Evolutionary conservation across 1,284 basidiomycete genomes (phyloP).

Genomic region (Leccinum solheimii): DNA sequence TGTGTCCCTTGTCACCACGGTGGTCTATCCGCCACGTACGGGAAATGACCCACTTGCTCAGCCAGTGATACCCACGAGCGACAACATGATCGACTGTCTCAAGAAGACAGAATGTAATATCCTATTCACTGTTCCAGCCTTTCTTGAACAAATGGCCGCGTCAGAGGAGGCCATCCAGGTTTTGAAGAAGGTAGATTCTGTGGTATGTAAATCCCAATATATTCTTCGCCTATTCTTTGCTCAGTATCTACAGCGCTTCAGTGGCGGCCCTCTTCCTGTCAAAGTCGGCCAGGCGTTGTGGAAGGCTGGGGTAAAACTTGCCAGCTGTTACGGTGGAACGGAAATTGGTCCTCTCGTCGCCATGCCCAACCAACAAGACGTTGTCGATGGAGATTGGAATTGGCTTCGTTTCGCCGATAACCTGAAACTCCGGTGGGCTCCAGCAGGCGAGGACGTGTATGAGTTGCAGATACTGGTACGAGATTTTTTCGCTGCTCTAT

Average conservation of each 20-base stretch:
- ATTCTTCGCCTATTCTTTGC: background rate
- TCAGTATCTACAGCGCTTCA: constrained; percentile 17
- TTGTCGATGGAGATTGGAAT: constrained; percentile 31
- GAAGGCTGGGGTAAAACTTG: constrained; percentile 23
- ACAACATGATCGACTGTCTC: constrained; percentile 16
- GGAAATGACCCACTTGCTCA: constrained; percentile 5
- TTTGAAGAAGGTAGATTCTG: background rate
- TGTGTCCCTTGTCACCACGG: constrained; percentile 4
- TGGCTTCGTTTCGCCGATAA: constrained; percentile 29
- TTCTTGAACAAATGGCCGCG: background rate
- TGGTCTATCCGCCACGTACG: constrained; percentile 20
- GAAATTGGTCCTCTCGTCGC: constrained; percentile 26
- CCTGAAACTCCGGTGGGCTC: constrained; percentile 28
- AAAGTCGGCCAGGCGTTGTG: constrained; percentile 25
- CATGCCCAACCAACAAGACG: background rate
- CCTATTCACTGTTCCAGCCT: background rate
- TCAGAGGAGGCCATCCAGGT: background rate
- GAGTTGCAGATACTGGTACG: constrained; percentile 39
- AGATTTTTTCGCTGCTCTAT: background rate
- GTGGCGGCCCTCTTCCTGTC: constrained; percentile 27
- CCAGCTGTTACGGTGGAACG: constrained; percentile 29
- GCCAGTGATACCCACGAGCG: constrained; percentile 23
- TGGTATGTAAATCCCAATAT: background rate
- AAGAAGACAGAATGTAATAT: constrained; percentile 1
- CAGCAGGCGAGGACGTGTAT: constrained; percentile 33